Evolutionary conservation across 2,329 filamentous ascomycete species (phyloP).

Genomic region (Truncatella angustata): DNA sequence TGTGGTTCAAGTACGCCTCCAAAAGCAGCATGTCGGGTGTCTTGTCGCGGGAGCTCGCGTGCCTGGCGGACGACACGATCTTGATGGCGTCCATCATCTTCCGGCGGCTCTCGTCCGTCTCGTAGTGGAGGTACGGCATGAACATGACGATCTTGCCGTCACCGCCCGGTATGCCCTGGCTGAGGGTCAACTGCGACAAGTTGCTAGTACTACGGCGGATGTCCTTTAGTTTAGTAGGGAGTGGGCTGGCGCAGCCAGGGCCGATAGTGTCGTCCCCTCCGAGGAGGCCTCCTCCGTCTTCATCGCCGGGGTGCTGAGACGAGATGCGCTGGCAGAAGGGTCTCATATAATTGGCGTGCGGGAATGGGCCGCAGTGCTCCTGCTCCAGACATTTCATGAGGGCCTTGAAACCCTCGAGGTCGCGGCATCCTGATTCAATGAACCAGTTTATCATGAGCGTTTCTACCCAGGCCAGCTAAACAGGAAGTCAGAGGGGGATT

Average conservation of each 20-base stretch:
- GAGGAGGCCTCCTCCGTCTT: constrained; percentile 27
- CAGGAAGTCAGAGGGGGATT: constrained; percentile 1
- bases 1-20: constrained; percentile 43
- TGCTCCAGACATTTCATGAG: constrained; percentile 61
- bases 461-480: constrained; percentile 56
- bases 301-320: constrained; percentile 26
- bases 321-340: constrained; percentile 53
- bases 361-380: constrained; percentile 56
- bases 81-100: constrained; percentile 55
- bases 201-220: constrained; percentile 17
- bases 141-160: constrained; percentile 35
- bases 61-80: constrained; percentile 21
- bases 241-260: constrained; percentile 4
- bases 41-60: constrained; percentile 27
- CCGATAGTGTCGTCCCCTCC: constrained; percentile 17
- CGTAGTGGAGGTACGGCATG: constrained; percentile 66
- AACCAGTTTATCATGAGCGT: constrained; percentile 62
- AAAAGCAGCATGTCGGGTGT: constrained; percentile 44
- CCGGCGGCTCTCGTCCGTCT: constrained; percentile 52
- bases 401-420: constrained; percentile 62
- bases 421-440: constrained; percentile 60
- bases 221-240: constrained; percentile 3
- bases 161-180: constrained; percentile 14
- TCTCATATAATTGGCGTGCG: constrained; percentile 63
- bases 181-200: constrained; percentile 18